phyloP scores from a whole-genome alignment of 345 rosid species.

The Citrus mangshanensis region DNA sequence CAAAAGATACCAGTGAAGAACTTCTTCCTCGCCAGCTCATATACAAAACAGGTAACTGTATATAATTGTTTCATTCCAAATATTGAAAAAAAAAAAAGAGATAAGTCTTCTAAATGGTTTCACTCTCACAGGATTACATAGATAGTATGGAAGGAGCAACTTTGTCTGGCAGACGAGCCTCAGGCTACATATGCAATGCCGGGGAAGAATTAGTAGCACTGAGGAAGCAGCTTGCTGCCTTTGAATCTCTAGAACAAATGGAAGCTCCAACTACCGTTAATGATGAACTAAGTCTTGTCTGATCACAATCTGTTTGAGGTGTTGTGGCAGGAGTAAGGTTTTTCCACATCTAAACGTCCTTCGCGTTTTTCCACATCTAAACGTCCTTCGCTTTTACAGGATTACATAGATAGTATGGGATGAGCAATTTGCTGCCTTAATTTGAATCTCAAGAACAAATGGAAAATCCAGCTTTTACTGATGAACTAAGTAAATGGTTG shows the following conservation, averaged over 20 bases:
- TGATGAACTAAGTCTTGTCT: slow-evolving; percentile 78
- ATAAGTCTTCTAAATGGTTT: not conserved
- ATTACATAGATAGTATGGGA: slow-evolving; percentile 96
- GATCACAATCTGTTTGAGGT: not conserved
- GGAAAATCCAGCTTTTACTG: too few relatives aligned
- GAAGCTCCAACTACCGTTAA: slow-evolving; percentile 20
- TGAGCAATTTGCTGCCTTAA: slow-evolving; percentile 51
- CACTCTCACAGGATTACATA: slow-evolving; percentile 72
- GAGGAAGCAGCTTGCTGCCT: slow-evolving; percentile 49
- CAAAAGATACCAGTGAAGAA: slow-evolving; percentile 89
- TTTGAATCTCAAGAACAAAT: too few relatives aligned
- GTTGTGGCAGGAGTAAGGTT: not conserved
- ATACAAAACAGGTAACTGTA: slow-evolving; percentile 78
- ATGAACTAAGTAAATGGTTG: too few relatives aligned
- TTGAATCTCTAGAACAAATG: slow-evolving; percentile 28
- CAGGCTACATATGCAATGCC: slow-evolving; percentile 75
- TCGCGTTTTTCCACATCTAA: too few relatives aligned
- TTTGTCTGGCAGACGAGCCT: slow-evolving; percentile 86
- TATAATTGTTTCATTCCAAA: not conserved
- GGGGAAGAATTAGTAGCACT: slow-evolving; percentile 80
- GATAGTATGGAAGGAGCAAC: slow-evolving; percentile 99
- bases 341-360: not conserved
- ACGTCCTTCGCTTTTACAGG: slow-evolving; percentile 40
- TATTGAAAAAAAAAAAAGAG: not conserved
- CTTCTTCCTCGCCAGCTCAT: slow-evolving; percentile 96